Evolutionary conservation across 805 yeast species (phyloP), one percentile per base, ranked within the genome.

Genomic region (Starmerella riodocensis): DNA sequence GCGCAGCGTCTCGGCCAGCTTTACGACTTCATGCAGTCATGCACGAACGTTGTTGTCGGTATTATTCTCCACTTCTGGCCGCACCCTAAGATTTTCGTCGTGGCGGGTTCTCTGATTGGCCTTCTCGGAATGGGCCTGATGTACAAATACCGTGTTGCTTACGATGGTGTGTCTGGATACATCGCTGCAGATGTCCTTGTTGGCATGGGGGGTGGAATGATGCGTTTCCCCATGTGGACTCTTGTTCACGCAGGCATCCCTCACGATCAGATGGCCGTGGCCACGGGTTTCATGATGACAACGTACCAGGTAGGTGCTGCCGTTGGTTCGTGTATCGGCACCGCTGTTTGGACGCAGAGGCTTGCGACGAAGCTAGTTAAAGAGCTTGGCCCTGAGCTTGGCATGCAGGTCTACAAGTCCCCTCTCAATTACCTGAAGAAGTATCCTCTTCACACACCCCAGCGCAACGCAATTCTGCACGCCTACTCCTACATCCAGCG

Each of bases 201-300:
- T 50, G 86, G 86, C 49, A 66, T 79, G 41, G 85, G 83, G 51
- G 81, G 81, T 33, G 82, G 82, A 21, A 71, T 78, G 57, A 73
- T 76, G 63, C 73, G 79, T 11, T 76, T 74, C 52, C 67, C 78
- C 5, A 65, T 73, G n/a, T 78, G 73, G 53, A 73, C 73, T 4
- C 66, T 79, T 30, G 68, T 74, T 43, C 74, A 72, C 51, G 63
- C 82, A 0, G 64, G 72, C 39, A 65, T 73, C 29, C 69, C 63
- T 46, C 85, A 76, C 57, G 76, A 72, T 53, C 68, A 71, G 58
- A 71, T 76, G 76, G 81, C 81, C 12, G 67, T 71, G 33, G 67
- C 72, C 23, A 67, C 75, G 32, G 67, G 81, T 1, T 56, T 75
- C 34, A 71, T 70, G 59, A 62, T 73, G 51, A 65, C 83, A 2